These are phyloP conservation scores for Potentilla sterilis DNA, from an alignment of 306 rosid genomes.

Conservation along the genomic window DNA sequence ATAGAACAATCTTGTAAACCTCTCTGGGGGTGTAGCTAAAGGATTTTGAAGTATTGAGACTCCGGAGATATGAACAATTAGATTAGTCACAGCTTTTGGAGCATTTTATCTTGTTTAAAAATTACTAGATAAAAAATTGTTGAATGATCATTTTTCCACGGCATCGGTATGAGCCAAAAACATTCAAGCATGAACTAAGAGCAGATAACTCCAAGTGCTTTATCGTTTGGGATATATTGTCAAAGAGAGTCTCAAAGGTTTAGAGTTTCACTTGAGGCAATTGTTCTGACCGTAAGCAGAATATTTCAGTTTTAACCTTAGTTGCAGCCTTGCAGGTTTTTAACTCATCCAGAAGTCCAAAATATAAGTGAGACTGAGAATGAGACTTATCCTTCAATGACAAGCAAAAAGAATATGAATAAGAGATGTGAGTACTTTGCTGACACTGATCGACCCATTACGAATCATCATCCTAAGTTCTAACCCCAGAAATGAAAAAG, in stretches of 20 bases:
- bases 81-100: no score
- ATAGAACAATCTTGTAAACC: no score
- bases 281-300: neutral
- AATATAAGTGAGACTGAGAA: neutral
- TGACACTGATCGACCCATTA: conserved; percentile 7
- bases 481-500: conserved; percentile 1
- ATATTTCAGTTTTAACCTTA: neutral
- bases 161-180: neutral
- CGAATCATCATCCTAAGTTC: conserved; percentile 2
- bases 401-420: conserved; percentile 14
- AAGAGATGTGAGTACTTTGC: conserved; percentile 2
- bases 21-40: no score
- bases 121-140: neutral
- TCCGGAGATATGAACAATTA: no score
- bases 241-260: neutral
- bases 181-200: neutral
- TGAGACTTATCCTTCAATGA: neutral
- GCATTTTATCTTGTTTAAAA: no score
- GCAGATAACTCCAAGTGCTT: neutral
- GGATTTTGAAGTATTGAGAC: no score
- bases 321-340: neutral
- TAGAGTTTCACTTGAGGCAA: neutral
- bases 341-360: neutral
- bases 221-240: no score
- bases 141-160: neutral